Conservation (phyloP, 2,329 filamentous ascomycete species). For the Colletotrichum sp. region DNA sequence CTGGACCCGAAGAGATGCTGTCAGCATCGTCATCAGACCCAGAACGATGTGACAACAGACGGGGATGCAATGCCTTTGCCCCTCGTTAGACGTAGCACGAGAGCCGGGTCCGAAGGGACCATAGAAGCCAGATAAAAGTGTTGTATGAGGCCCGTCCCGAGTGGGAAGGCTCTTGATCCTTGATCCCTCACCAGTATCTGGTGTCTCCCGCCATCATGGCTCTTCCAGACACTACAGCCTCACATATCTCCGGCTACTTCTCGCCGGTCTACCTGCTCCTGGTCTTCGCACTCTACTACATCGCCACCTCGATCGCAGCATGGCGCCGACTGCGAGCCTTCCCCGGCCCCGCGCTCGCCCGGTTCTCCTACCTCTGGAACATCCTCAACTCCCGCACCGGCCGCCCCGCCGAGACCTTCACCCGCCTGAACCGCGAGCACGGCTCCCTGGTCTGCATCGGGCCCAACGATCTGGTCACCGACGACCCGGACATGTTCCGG, state of each 20-base stretch:
- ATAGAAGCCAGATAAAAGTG: neutral
- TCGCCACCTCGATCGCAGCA: conserved; percentile 25
- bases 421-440: conserved; percentile 1
- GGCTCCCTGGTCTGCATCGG: conserved; percentile 24
- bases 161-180: neutral
- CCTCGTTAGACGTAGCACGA: neutral
- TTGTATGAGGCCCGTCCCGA: neutral
- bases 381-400: conserved; percentile 11
- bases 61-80: neutral
- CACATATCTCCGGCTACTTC: neutral
- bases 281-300: conserved; percentile 15
- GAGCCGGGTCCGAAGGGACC: neutral
- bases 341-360: conserved; percentile 1
- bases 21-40: neutral
- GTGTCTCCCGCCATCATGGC: neutral
- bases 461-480: conserved; percentile 23
- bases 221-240: neutral
- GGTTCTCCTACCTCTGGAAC: conserved; percentile 21
- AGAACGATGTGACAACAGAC: neutral
- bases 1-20: neutral
- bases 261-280: neutral
- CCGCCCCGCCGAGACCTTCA: neutral
- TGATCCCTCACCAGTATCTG: neutral
- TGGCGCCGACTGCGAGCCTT: conserved; percentile 28
- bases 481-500: conserved; percentile 20